A percentile compares a stretch with the other conserved stretches of the same genome.
These are phyloP conservation scores for Pleoardoris graminearum DNA, from an alignment of 2,329 filamentous ascomycete genomes.

Conservation along the genomic window DNA sequence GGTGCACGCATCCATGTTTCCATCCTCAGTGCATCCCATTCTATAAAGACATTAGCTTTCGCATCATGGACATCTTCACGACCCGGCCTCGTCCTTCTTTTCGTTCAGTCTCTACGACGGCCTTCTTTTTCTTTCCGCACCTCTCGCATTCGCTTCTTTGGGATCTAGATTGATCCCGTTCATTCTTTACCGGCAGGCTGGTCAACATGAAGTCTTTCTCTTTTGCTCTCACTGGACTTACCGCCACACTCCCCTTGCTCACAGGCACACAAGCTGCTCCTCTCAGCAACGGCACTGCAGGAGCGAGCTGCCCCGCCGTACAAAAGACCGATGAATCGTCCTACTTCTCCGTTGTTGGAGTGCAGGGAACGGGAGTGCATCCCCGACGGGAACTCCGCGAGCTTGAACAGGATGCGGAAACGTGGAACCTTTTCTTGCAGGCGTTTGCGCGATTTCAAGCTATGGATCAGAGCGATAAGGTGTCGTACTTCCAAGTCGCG, in stretches of 20 bases:
- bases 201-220: slow-evolving; percentile 34
- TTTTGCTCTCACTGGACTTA: slow-evolving; percentile 23
- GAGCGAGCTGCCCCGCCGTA: slow-evolving; percentile 23
- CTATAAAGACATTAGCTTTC: slow-evolving; percentile 10
- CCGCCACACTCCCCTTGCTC: slow-evolving; percentile 25
- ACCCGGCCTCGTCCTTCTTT: slow-evolving; percentile 21
- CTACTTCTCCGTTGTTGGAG: slow-evolving; percentile 39
- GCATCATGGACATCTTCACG: slow-evolving; percentile 2
- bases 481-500: slow-evolving; percentile 38
- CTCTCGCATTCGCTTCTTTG: slow-evolving; percentile 24
- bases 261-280: slow-evolving; percentile 19
- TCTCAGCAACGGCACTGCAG: slow-evolving; percentile 16
- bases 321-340: slow-evolving; percentile 24
- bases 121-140: slow-evolving; percentile 25
- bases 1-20: slow-evolving; percentile 9
- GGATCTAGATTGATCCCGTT: slow-evolving; percentile 28
- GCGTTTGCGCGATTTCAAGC: slow-evolving; percentile 37
- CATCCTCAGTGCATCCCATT: slow-evolving; percentile 18
- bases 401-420: slow-evolving; percentile 35
- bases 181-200: slow-evolving; percentile 31
- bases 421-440: slow-evolving; percentile 39
- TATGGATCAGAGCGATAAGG: slow-evolving; percentile 36
- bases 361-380: slow-evolving; percentile 35
- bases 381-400: slow-evolving; percentile 34
- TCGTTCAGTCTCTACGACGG: slow-evolving; percentile 27